Percentiles rank a stretch among this genome's conserved stretches.
These are phyloP conservation scores for Verticillium longisporum DNA, from an alignment of 2,329 filamentous ascomycete species.

Conservation along the genomic window DNA sequence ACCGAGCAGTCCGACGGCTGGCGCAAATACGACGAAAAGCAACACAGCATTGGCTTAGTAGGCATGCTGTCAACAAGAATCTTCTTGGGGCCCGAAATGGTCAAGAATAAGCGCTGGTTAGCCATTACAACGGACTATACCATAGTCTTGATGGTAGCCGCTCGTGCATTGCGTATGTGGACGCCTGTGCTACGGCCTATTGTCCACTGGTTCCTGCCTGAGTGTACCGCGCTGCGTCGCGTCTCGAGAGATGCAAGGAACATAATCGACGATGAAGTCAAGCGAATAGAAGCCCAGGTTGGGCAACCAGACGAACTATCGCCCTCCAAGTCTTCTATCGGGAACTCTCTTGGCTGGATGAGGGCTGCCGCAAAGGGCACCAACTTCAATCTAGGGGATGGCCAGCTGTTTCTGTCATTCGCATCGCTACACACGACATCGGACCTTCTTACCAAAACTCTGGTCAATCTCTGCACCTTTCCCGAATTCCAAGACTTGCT, in stretches of 20 bases:
- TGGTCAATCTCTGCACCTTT: slow-evolving; percentile 31
- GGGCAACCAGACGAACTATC: slow-evolving; percentile 14
- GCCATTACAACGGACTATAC: too few species aligned
- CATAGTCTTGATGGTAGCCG: too few species aligned
- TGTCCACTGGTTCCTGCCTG: too few species aligned
- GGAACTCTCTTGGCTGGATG: slow-evolving; percentile 37
- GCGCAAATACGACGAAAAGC: too few species aligned
- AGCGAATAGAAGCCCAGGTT: slow-evolving; percentile 11
- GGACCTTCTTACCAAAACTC: slow-evolving; percentile 23
- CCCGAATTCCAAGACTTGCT: slow-evolving; percentile 31
- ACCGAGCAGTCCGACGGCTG: too few species aligned
- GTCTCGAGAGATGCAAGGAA: too few species aligned
- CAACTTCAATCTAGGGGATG: slow-evolving; percentile 57
- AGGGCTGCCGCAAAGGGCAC: slow-evolving; percentile 37
- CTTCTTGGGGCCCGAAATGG: background rate
- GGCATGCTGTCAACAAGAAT: background rate
- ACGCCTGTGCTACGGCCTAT: too few species aligned
- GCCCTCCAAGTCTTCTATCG: slow-evolving; percentile 12
- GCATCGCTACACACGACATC: slow-evolving; percentile 36
- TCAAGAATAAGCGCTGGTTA: background rate
- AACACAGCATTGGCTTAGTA: background rate
- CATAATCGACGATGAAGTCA: slow-evolving; percentile 25
- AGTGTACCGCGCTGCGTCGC: too few species aligned
- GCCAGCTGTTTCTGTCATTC: slow-evolving; percentile 73
- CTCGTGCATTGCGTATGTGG: too few species aligned